Evolutionary conservation across 805 yeast genomes (phyloP).

Genomic region (Lipomyces mesembrius): DNA sequence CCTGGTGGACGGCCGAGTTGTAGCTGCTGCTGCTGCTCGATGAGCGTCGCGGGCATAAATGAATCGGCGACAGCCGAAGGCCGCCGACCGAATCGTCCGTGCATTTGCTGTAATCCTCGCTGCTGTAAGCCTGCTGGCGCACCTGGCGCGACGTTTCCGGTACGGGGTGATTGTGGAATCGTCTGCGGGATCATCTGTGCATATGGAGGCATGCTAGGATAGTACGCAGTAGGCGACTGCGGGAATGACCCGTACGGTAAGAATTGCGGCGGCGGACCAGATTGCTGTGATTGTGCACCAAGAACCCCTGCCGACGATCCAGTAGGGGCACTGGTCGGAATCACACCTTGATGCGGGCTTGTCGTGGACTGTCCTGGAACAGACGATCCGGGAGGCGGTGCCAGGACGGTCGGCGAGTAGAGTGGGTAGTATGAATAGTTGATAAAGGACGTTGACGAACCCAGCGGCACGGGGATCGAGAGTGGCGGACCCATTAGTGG

Average conservation of each 20-base stretch:
- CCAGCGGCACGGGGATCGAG: neutral
- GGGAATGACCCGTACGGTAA: slow-evolving; percentile 9
- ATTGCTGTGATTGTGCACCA: neutral
- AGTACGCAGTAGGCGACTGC: slow-evolving; percentile 6
- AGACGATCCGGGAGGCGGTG: slow-evolving; percentile 1
- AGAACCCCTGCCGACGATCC: neutral
- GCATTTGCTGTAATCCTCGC: neutral
- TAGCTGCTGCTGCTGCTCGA: slow-evolving; percentile 9
- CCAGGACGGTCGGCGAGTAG: neutral
- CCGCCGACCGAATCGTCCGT: slow-evolving; percentile 6
- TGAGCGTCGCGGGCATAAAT: slow-evolving; percentile 5
- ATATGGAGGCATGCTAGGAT: slow-evolving; percentile 9
- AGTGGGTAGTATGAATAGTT: neutral
- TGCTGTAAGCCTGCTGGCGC: neutral
- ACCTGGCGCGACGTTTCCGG: neutral
- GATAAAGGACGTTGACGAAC: neutral
- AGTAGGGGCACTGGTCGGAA: neutral
- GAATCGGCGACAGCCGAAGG: slow-evolving; percentile 12
- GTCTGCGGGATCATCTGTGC: slow-evolving; percentile 1
- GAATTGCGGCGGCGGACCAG: slow-evolving; percentile 9
- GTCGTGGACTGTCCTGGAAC: neutral
- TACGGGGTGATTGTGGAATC: slow-evolving; percentile 3
- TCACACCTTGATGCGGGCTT: slow-evolving; percentile 1
- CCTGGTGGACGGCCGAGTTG: slow-evolving; percentile 4
- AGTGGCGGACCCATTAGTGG: slow-evolving; percentile 1